Conservation (phyloP, 192 early-diverging fungal genomes). For the Allomyces javanicus region DNA sequence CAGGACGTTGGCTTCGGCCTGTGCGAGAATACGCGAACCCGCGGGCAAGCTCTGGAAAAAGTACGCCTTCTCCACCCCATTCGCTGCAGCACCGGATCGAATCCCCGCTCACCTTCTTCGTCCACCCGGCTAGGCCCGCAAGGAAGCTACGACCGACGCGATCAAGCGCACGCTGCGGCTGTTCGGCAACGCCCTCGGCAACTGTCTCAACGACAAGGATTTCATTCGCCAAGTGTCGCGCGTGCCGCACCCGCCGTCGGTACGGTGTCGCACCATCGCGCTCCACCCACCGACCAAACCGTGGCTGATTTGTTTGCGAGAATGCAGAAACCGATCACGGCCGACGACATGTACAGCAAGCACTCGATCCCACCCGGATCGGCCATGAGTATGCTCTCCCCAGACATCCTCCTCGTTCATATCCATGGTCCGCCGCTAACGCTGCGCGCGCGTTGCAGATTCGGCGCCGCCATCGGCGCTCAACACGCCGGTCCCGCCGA, state of each 20-base stretch:
- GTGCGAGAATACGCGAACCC: slow-evolving; percentile 53
- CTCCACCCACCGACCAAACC: not conserved
- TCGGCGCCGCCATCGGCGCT: not conserved
- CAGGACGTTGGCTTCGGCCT: slow-evolving; percentile 76
- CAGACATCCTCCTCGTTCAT: not conserved
- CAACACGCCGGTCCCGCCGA: not conserved
- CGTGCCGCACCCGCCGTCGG: slow-evolving; percentile 3
- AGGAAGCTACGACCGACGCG: slow-evolving; percentile 78
- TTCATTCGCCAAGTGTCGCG: slow-evolving; percentile 21
- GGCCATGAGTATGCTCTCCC: not conserved
- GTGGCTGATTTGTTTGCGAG: not conserved
- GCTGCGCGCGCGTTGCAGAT: not conserved
- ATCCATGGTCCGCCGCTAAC: not conserved
- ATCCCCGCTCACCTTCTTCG: not conserved
- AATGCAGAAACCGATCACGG: not conserved
- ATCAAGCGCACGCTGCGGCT: slow-evolving; percentile 65
- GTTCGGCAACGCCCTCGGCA: slow-evolving; percentile 73
- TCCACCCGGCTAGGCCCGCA: slow-evolving; percentile 36
- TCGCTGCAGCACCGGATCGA: not conserved
- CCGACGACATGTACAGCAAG: not conserved
- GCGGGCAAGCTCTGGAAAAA: slow-evolving; percentile 67
- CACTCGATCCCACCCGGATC: not conserved
- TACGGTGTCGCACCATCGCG: no score
- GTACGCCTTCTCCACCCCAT: slow-evolving; percentile 10
- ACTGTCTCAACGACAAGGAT: slow-evolving; percentile 72